Evolutionary conservation across 2,329 filamentous ascomycete genomes (phyloP), one percentile per base, ranked within the genome.

Genomic region (Clarireedia homoeocarpa): DNA sequence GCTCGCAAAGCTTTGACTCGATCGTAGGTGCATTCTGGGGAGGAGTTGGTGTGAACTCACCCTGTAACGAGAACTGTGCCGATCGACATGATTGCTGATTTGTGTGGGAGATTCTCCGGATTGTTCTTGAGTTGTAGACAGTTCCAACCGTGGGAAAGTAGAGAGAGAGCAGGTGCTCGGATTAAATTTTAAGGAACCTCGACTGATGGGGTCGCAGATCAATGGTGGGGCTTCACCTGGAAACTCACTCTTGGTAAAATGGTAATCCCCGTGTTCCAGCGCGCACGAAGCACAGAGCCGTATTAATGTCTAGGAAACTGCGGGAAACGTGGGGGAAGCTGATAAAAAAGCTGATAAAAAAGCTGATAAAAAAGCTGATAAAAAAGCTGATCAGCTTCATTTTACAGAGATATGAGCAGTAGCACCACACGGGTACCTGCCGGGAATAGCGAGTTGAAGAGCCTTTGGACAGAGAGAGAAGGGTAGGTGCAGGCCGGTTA

Each of bases 11-110:
- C 30, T 34, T 34, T 34, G 14, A 45, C 23, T 14, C 15, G 40
- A 30, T 6, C 15, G 6, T 20, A 42, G 39, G 23, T 38, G 38
- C 9, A 17, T 40, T 20, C 30, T 36, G 10, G 30, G 12, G 40
- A 36, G 27, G 15, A 24, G 17, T 26, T 39, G 51, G 15, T 39
- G 49, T 42, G 53, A 46, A 71, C 84, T 77, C 84, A 96, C 91
- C 91, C 91, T 68, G 91, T 91, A 71, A 96, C 84, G 69, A 96
- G 82, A 70, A 96, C 89, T 61, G 91, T 94, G 77, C 90, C 89
- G 65, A 88, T 81, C 71, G 86, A 75, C 89, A 95, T 95, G 62
- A 62, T 76, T 57, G 47, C 20, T 58, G 51, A 26, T 34, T 26
- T 30, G 10, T 49, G 48, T 47, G 42, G 10, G 39, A 5, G 36